Conservation (phyloP, 495 filamentous ascomycete genomes). For the Annulohypoxylon maeteangense region DNA sequence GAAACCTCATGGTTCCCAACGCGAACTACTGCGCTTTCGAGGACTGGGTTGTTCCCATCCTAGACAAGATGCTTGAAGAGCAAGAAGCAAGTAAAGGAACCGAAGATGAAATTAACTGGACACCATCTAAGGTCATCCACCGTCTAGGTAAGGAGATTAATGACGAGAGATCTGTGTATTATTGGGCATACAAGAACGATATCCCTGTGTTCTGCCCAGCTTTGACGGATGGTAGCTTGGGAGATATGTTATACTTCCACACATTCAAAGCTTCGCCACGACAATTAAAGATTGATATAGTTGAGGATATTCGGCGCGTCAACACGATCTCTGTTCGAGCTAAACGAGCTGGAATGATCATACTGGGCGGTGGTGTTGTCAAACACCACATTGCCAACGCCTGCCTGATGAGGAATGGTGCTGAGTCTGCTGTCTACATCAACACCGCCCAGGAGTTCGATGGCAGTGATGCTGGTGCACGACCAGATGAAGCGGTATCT, state of each 20-base stretch:
- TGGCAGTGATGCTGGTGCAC: conserved; percentile 93
- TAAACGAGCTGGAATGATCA: conserved; percentile 88
- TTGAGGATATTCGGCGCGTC: conserved; percentile 87
- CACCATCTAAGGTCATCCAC: conserved; percentile 85
- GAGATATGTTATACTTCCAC: conserved; percentile 98
- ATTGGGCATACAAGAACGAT: conserved; percentile 93
- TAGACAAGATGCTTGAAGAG: conserved; percentile 90
- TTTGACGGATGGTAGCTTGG: conserved; percentile 91
- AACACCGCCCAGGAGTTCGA: conserved; percentile 98
- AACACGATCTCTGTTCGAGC: conserved; percentile 90
- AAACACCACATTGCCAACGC: conserved; percentile 99
- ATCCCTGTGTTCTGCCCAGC: conserved; percentile 98
- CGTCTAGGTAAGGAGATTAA: conserved; percentile 92
- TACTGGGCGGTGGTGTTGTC: conserved; percentile 89
- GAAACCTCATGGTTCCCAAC: conserved; percentile 96
- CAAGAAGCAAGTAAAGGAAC: conserved; percentile 79
- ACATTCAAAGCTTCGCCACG: conserved; percentile 85
- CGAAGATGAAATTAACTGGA: conserved; percentile 84
- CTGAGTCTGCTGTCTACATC: conserved; percentile 94
- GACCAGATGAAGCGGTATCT: conserved; percentile 95
- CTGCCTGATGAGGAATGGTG: conserved; percentile 94
- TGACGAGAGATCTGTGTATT: conserved; percentile 85
- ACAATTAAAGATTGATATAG: conserved; percentile 84
- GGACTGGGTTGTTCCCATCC: conserved; percentile 94
- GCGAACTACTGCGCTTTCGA: conserved; percentile 97